Percentiles rank a stretch among this genome's conserved stretches.
These are phyloP conservation scores for Pholiota adiposa DNA, from an alignment of 1,284 basidiomycete genomes.

Conservation along the genomic window DNA sequence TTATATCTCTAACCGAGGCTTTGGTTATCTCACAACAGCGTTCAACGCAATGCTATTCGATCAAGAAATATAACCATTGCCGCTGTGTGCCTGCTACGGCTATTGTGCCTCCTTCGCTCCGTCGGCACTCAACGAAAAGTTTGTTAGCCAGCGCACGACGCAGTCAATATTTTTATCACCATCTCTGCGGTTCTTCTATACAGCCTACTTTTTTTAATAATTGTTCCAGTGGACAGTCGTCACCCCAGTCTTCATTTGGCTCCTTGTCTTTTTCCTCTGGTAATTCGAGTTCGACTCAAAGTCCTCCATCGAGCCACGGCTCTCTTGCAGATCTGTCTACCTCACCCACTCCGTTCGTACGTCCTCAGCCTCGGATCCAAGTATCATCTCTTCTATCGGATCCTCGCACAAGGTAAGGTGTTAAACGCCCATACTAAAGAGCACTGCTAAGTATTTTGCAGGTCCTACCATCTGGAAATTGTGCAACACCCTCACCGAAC, in stretches of 20 bases:
- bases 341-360: conserved; percentile 36
- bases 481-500: conserved; percentile 81
- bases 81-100: conserved; percentile 28
- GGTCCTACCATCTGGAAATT: conserved; percentile 76
- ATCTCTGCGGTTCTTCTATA: conserved; percentile 22
- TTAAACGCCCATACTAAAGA: neutral
- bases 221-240: conserved; percentile 39
- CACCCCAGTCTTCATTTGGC: conserved; percentile 40
- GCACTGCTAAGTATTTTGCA: conserved; percentile 29
- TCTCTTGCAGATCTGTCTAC: conserved; percentile 38
- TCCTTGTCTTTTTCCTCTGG: conserved; percentile 39
- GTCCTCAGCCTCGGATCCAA: conserved; percentile 52
- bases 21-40: conserved; percentile 14
- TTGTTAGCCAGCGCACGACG: conserved; percentile 12
- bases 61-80: conserved; percentile 25
- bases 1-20: conserved; percentile 12
- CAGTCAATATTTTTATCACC: conserved; percentile 29
- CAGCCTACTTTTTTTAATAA: conserved; percentile 15
- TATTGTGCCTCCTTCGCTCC: conserved; percentile 22
- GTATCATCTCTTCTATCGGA: conserved; percentile 58
- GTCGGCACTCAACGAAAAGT: conserved; percentile 27
- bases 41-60: conserved; percentile 17
- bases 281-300: conserved; percentile 39
- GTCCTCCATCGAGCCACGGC: conserved; percentile 44
- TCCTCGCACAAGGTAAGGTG: conserved; percentile 51